Evolutionary conservation across 352 stramenopile genomes (phyloP), one percentile per base, ranked within the genome.

Genomic region (Pilasporangium apinafurcum): DNA sequence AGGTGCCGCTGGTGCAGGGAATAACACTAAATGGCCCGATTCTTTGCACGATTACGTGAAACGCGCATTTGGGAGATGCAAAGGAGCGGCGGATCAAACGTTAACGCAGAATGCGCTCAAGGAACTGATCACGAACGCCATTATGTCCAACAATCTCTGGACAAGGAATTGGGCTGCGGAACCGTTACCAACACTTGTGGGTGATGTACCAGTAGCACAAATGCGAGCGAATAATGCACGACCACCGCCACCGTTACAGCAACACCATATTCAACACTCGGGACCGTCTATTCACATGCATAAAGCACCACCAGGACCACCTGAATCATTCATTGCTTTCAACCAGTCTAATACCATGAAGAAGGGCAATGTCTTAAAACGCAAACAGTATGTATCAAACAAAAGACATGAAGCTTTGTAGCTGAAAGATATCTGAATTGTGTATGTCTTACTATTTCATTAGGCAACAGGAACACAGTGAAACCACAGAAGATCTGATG

Each of bases 31-130:
- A 56, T 95, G 83, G 83, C 83, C 83, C 3, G 74, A 88, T 28
- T 61, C 79, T 2, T 61, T 95, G 2, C 79, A 95, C 18, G 62
- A 91, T 35, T 95, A 95, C 37, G 82, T 95, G 34, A 89, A 93
- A 57, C 71, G 78, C 2, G 82, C 81, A 20, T 95, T 95, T 47
- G 71, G 66, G 12, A 68, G 77, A 13, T 92, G 81, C 44, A 87
- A 85, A 27, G 80, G 71, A 26, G 67, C 73, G 13, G 57, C 73
- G 2, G 81, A 95, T 52, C 82, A 95, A 47, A 49, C 58, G 26
- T 58, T 91, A 31, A 89, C 80, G 8, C 81, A 95, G 47, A 81
- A 85, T 33, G 55, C 67, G 0, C 61, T 95, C 12, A 95, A 93
- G 42, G 73, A 87, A 30, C 48, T 83, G 34, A 92, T 95, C 45